Percentiles rank a stretch among this genome's conserved stretches.
phyloP scores from a whole-genome alignment of 2,329 filamentous ascomycete species.

The Raffaelea arxii region DNA sequence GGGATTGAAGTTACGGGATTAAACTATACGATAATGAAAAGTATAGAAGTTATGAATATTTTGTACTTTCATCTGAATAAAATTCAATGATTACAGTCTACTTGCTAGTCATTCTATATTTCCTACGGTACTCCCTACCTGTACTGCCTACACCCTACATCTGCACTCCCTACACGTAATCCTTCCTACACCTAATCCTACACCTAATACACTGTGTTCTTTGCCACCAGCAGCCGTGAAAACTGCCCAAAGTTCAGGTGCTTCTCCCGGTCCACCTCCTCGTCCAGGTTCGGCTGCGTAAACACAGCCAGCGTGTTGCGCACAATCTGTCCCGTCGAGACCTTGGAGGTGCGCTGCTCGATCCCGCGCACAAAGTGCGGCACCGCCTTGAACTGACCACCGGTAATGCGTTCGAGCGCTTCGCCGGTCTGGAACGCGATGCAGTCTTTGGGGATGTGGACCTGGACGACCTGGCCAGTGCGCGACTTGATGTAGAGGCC shows the following conservation, averaged over 20 bases:
- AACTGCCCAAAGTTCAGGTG: conserved; percentile 67
- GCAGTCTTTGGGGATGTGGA: conserved; percentile 82
- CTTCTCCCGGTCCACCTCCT: conserved; percentile 61
- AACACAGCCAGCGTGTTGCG: conserved; percentile 92
- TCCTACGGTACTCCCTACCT: too few relatives aligned
- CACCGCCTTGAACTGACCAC: conserved; percentile 86
- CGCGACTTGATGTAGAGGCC: conserved; percentile 93
- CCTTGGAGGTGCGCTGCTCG: conserved; percentile 18
- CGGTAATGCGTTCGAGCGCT: conserved; percentile 80
- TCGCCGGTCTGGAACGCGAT: conserved; percentile 96
- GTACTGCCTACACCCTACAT: too few relatives aligned
- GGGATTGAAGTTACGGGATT: too few relatives aligned
- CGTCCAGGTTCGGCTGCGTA: conserved; percentile 86
- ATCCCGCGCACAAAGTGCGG: conserved; percentile 89
- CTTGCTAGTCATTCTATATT: too few relatives aligned
- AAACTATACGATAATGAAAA: too few relatives aligned
- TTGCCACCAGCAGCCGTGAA: conserved; percentile 51
- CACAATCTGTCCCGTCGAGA: conserved; percentile 39
- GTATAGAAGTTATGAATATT: too few relatives aligned
- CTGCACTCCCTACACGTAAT: too few relatives aligned
- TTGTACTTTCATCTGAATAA: too few relatives aligned
- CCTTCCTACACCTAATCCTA: too few relatives aligned
- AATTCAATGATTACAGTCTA: too few relatives aligned
- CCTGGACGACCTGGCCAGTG: conserved; percentile 70
- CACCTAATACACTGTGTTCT: conserved; percentile 44